Conservation (phyloP, 108 stramenopile genomes). For the Pseudonitzschia multistriata region DNA sequence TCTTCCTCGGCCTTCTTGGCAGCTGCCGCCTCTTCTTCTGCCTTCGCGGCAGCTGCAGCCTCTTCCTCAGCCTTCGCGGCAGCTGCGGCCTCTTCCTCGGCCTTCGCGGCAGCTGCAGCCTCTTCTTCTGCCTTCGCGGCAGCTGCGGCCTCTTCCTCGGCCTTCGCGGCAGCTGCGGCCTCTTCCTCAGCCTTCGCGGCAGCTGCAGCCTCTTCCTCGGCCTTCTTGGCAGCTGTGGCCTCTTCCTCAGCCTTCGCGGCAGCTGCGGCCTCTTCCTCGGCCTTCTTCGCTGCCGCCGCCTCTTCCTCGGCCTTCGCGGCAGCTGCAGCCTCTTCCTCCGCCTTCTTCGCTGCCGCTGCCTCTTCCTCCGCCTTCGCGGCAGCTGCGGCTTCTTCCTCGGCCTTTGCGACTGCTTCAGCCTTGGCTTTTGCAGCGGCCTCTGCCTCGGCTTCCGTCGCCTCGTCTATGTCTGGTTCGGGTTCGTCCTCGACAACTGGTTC, state of each 20-base stretch:
- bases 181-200: neutral
- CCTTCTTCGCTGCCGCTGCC: neutral
- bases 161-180: neutral
- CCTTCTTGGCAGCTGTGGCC: neutral
- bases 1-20: neutral
- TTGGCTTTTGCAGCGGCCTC: neutral
- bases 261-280: neutral
- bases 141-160: neutral
- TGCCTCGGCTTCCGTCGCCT: neutral
- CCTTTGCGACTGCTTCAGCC: neutral
- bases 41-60: neutral
- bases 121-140: neutral
- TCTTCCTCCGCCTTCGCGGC: neutral
- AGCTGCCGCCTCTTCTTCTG: neutral
- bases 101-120: neutral
- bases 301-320: neutral
- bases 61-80: neutral
- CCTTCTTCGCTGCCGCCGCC: neutral
- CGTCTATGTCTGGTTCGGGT: neutral
- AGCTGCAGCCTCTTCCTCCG: neutral
- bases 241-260: neutral
- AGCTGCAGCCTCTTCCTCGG: neutral
- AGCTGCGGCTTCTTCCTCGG: neutral
- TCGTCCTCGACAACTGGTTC: neutral
- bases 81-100: neutral